A percentile compares a stretch with the other conserved stretches of the same genome.
These are phyloP conservation scores for Pseudodiploospora longispora DNA, from an alignment of 2,329 filamentous ascomycete species.

Conservation along the genomic window DNA sequence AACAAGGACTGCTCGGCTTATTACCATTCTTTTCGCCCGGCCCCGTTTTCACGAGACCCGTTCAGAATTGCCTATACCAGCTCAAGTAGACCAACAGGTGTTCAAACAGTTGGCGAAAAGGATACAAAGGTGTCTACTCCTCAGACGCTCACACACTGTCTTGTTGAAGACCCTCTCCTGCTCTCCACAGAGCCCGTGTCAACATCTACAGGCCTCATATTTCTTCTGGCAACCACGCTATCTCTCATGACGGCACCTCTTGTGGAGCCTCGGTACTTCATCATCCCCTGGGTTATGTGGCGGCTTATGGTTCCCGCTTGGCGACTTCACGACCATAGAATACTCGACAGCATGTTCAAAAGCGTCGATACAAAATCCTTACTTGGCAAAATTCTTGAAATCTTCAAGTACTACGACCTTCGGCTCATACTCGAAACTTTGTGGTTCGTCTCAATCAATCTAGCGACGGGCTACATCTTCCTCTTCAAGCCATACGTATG, in stretches of 20 bases:
- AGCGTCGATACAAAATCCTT: background rate
- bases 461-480: conserved; percentile 62
- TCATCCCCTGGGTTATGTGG: conserved; percentile 92
- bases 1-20: conserved; percentile 1
- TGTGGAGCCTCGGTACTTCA: conserved; percentile 93
- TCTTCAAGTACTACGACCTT: conserved; percentile 29
- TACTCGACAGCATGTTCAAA: background rate
- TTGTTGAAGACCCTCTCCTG: conserved; percentile 15
- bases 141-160: too few species aligned
- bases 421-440: conserved; percentile 52
- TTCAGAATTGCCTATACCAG: conserved; percentile 11
- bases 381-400: background rate
- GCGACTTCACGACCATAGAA: conserved; percentile 17
- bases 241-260: conserved; percentile 83
- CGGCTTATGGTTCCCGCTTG: conserved; percentile 63
- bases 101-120: too few species aligned
- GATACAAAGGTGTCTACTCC: too few species aligned
- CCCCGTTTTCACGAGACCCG: conserved; percentile 21
- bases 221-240: conserved; percentile 61
- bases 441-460: conserved; percentile 62
- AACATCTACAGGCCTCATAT: conserved; percentile 46
- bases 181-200: conserved; percentile 24
- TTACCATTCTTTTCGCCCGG: background rate
- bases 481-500: conserved; percentile 61
- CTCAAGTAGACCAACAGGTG: conserved; percentile 7